Evolutionary conservation across 2,329 filamentous ascomycete genomes (phyloP), one percentile per base, ranked within the genome.

Genomic region (Atkinsonella hypoxylon): DNA sequence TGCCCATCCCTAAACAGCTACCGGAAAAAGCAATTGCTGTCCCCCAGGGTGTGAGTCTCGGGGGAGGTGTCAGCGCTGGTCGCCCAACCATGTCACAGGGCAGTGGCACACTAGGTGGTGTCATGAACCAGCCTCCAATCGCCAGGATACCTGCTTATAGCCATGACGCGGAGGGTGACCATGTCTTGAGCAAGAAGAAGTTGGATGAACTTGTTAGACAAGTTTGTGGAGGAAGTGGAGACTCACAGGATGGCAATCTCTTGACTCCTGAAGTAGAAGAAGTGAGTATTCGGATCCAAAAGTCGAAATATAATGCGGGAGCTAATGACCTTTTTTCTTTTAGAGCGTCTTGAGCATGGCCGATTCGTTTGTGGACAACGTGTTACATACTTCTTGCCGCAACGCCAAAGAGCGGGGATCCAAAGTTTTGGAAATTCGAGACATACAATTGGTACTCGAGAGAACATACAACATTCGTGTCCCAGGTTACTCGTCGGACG

Each of bases 111-210:
- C 78, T 85, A 1, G 85, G 85, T 49, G 89, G 89, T 49, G 83
- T 93, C 47, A 87, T 96, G 77, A 83, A 84, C 48, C 89, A 95
- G 61, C 90, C 93, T 0, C 87, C 88, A 2, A 78, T 97, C 54
- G 74, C 83, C 50, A 90, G 89, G 62, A 81, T 88, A 43, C 88
- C 89, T 0, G 81, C 83, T 0, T 95, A 88, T 66, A 87, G 88
- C 51, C 82, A 96, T 52, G 91, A 97, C 64, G 87, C 88, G 31
- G 90, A 95, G 63, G 89, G 89, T 26, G 89, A 96, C 61, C 84
- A 90, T 42, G 86, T 98, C 1, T 74, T 98, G n/a, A 94, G 86
- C 71, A 96, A 96, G 79, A 94, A 95, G 72, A 97, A 95, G 71
- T 77, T 98, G 40, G 90, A 98, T 62, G 91, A 96, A 64, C 77